Base-by-base conservation (phyloP, 192 early-diverging fungal genomes). In the Cladochytrium replicatum region DNA sequence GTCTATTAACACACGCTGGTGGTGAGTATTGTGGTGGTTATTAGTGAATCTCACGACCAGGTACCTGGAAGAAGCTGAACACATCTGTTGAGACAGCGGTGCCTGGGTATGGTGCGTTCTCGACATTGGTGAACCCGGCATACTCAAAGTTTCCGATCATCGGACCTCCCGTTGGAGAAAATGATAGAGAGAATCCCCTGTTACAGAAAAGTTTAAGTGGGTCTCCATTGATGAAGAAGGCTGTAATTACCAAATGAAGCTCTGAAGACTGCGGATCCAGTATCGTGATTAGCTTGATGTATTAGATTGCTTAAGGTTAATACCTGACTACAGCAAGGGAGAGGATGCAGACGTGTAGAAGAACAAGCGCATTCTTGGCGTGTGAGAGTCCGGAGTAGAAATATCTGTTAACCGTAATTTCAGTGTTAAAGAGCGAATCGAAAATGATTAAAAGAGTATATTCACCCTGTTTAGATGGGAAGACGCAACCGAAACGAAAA, bases 351-450 rank as follows among this genome's bases (percentile, higher is more conserved):
- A 86, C 62, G 58, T 81, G 34, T 13, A 37, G 34, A 37, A 37
- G 34, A 37, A 37, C 34, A 13, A 37, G 34, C 13, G 84, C 83
- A 54, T 86, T 83, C 56, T 86, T 86, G 61, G 69, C 74, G 44
- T 82, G 74, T 6, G 85, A 77, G 67, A 86, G 71, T 41, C 82
- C 82, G 49, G 81, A 71, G 60, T 87, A 87, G 49, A 87, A 87
- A 67, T 82, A 83, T 19, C 84, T n/a, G n/a, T n/a, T n/a, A n/a
- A n/a, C n/a, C n/a, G n/a, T n/a, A n/a, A n/a, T n/a, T n/a, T n/a
- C n/a, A n/a, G n/a, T n/a, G n/a, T n/a, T n/a, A n/a, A n/a, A n/a
- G n/a, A n/a, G n/a, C n/a, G n/a, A n/a, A n/a, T n/a, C n/a, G n/a
- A n/a, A n/a, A n/a, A n/a, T n/a, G n/a, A n/a, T n/a, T n/a, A n/a